Percentiles rank a stretch among this genome's conserved stretches.
These are phyloP conservation scores for Xerocomellus intermedius DNA, from an alignment of 768 basidiomycete genomes.

Conservation along the genomic window DNA sequence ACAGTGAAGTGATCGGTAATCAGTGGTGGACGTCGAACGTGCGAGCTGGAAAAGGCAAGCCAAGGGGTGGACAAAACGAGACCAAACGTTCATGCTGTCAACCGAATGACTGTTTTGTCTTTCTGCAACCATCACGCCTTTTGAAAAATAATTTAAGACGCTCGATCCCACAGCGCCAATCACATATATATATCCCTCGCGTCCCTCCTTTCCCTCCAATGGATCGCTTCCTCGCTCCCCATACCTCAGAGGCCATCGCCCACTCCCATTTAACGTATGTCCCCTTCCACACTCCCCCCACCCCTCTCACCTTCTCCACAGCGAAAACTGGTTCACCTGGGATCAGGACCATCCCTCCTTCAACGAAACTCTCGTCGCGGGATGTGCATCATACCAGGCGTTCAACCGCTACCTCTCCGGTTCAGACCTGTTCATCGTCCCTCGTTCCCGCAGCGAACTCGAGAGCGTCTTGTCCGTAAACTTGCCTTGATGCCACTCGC, in stretches of 20 bases:
- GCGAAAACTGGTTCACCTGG: constrained; percentile 69
- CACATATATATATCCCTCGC: constrained; percentile 9
- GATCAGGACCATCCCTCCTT: constrained; percentile 67
- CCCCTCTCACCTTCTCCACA: constrained; percentile 31
- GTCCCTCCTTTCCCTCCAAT: constrained; percentile 33
- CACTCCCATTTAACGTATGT: constrained; percentile 66
- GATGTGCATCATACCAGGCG: constrained; percentile 78
- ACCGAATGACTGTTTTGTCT: background rate
- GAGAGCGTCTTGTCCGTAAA: constrained; percentile 65
- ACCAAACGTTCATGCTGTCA: constrained; percentile 18
- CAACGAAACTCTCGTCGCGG: constrained; percentile 72
- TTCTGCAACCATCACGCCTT: background rate
- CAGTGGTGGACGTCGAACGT: constrained; percentile 27
- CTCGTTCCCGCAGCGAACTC: constrained; percentile 62
- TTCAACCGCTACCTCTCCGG: constrained; percentile 72
- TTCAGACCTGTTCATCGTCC: constrained; percentile 68
- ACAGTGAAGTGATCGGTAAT: background rate
- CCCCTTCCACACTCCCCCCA: background rate
- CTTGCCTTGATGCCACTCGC: background rate
- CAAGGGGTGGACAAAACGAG: constrained; percentile 1
- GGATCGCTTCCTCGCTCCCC: constrained; percentile 72
- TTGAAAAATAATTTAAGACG: constrained; percentile 4
- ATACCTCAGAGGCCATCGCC: constrained; percentile 72
- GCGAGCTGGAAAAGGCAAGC: constrained; percentile 23
- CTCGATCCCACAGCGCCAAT: constrained; percentile 10